phyloP scores from a whole-genome alignment of 352 stramenopile species.

The Phytophthora megakarya region DNA sequence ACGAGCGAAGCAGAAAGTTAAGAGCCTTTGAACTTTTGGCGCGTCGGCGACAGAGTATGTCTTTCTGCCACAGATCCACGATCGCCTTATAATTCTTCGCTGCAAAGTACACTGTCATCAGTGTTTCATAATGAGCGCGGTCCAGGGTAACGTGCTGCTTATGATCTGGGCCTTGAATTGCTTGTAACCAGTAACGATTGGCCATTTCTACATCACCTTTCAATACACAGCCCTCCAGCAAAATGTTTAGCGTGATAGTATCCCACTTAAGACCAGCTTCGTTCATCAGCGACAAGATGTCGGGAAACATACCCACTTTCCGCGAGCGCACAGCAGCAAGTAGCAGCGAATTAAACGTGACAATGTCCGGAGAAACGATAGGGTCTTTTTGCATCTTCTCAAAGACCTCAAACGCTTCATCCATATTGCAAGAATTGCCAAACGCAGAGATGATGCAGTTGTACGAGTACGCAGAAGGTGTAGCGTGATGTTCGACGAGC shows the following conservation, averaged over 20 bases:
- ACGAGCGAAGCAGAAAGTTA: slow-evolving; percentile 79
- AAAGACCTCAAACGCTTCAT: slow-evolving; percentile 67
- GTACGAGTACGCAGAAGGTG: slow-evolving; percentile 73
- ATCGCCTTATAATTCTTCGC: slow-evolving; percentile 59
- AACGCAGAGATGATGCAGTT: slow-evolving; percentile 88
- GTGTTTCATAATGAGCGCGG: slow-evolving; percentile 71
- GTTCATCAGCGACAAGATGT: slow-evolving; percentile 59
- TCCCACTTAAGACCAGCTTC: slow-evolving; percentile 62
- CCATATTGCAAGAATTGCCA: slow-evolving; percentile 64
- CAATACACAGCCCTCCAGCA: slow-evolving; percentile 67
- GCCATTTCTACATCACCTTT: slow-evolving; percentile 48
- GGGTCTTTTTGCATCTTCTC: slow-evolving; percentile 40
- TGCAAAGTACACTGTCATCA: slow-evolving; percentile 73
- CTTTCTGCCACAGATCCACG: slow-evolving; percentile 59
- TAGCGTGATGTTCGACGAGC: slow-evolving; percentile 59
- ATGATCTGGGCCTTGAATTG: slow-evolving; percentile 25
- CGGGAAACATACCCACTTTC: slow-evolving; percentile 51
- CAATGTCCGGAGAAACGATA: slow-evolving; percentile 48
- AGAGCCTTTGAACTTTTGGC: slow-evolving; percentile 79
- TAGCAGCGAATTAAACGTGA: slow-evolving; percentile 79
- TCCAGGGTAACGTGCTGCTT: slow-evolving; percentile 57
- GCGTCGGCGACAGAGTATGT: slow-evolving; percentile 62
- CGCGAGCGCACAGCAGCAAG: slow-evolving; percentile 60
- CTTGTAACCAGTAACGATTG: slow-evolving; percentile 61
- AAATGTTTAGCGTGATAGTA: slow-evolving; percentile 76